phyloP scores from a whole-genome alignment of 2,329 filamentous ascomycete genomes.

The Ophiostoma sp. region DNA sequence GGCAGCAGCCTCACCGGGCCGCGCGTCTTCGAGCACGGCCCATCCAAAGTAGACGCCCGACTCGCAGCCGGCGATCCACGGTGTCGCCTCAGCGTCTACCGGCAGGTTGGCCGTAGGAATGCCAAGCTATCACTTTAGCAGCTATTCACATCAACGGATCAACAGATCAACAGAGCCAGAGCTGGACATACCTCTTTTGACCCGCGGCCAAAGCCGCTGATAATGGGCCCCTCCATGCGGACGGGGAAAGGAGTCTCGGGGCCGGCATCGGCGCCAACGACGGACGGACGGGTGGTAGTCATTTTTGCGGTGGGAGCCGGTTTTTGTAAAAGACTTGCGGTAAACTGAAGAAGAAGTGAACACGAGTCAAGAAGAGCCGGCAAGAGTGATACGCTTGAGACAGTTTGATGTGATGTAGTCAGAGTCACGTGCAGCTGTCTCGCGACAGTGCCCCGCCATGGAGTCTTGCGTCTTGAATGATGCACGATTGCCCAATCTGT shows the following conservation, averaged over 20 bases:
- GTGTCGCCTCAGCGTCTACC: slow-evolving; percentile 56
- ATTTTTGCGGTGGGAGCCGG: neutral
- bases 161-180: neutral
- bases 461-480: neutral
- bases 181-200: slow-evolving; percentile 68
- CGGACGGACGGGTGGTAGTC: slow-evolving; percentile 49
- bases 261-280: slow-evolving; percentile 67
- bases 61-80: slow-evolving; percentile 58
- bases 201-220: slow-evolving; percentile 88
- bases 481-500: slow-evolving; percentile 6
- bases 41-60: slow-evolving; percentile 94
- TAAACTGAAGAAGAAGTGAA: neutral
- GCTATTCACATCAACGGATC: neutral
- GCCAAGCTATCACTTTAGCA: slow-evolving; percentile 57
- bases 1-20: slow-evolving; percentile 41
- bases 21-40: slow-evolving; percentile 62
- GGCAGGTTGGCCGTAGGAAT: slow-evolving; percentile 94
- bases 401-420: neutral
- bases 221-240: slow-evolving; percentile 76
- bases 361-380: neutral
- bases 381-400: neutral
- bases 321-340: neutral
- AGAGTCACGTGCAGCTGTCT: slow-evolving; percentile 7
- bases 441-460: neutral
- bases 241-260: slow-evolving; percentile 77